phyloP scores from a whole-genome alignment of 805 yeast species.

The Dipodascopsis uninucleata region DNA sequence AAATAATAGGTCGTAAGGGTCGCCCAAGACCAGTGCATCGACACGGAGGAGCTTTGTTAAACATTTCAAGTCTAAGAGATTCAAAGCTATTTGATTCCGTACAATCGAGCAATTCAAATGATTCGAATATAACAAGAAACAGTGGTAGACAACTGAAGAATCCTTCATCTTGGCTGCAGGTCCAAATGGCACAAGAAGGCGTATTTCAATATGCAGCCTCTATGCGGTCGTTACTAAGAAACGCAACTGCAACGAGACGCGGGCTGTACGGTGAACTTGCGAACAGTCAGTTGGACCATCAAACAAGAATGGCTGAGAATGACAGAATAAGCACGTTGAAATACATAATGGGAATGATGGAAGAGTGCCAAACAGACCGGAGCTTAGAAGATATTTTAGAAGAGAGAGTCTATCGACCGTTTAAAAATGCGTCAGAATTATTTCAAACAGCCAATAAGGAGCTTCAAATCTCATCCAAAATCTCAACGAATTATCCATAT shows the following conservation, averaged over 20 bases:
- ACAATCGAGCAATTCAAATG: too few relatives aligned
- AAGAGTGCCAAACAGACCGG: slow-evolving; percentile 16
- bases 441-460: slow-evolving; percentile 8
- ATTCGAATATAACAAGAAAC: too few relatives aligned
- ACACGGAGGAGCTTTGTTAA: neutral
- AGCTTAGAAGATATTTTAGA: slow-evolving; percentile 13
- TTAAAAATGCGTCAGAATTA: slow-evolving; percentile 10
- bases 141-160: slow-evolving; percentile 2
- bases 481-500: slow-evolving; percentile 20
- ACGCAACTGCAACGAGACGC: too few relatives aligned
- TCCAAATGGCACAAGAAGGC: slow-evolving; percentile 3
- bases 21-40: too few relatives aligned
- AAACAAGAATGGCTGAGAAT: slow-evolving; percentile 7
- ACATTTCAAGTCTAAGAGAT: neutral
- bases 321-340: slow-evolving; percentile 13
- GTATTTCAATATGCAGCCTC: slow-evolving; percentile 15
- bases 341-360: slow-evolving; percentile 11
- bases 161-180: slow-evolving; percentile 18
- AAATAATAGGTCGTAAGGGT: too few relatives aligned
- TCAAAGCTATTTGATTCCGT: slow-evolving; percentile 5
- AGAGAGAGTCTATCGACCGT: slow-evolving; percentile 17
- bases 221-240: too few relatives aligned
- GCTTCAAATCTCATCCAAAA: slow-evolving; percentile 11
- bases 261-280: neutral
- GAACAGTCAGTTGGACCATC: neutral